phyloP scores from a whole-genome alignment of 2,329 filamentous ascomycete species.

The Clarireedia paspali region DNA sequence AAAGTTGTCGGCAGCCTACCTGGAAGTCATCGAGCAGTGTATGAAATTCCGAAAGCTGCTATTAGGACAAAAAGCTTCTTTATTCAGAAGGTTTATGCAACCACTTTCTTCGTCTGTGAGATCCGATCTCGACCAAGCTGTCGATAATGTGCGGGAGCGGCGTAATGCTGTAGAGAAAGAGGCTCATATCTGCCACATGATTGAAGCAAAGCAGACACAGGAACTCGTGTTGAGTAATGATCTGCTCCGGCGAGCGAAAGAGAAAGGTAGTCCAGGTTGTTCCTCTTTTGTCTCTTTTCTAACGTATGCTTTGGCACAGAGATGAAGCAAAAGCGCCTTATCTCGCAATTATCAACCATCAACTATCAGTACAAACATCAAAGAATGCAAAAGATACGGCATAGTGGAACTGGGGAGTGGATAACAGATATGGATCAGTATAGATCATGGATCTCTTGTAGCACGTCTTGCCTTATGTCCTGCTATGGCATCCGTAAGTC shows the following conservation, averaged over 20 bases:
- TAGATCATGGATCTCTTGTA: background rate
- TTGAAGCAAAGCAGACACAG: background rate
- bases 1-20: background rate
- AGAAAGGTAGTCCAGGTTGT: background rate
- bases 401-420: background rate
- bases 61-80: background rate
- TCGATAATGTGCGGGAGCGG: background rate
- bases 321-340: background rate
- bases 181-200: background rate
- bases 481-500: slow-evolving; percentile 1
- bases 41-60: background rate
- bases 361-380: background rate
- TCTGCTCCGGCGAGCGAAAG: background rate
- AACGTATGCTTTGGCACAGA: background rate
- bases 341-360: background rate
- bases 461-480: background rate
- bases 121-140: background rate
- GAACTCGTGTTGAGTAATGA: background rate
- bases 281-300: background rate
- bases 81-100: background rate
- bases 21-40: background rate
- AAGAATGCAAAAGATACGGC: background rate
- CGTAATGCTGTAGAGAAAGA: background rate
- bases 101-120: background rate
- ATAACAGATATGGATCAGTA: background rate